A percentile compares a stretch with the other conserved stretches of the same genome.
These are phyloP conservation scores for Cladosporium sp. DNA, from an alignment of 2,329 filamentous ascomycete species.

Conservation along the genomic window DNA sequence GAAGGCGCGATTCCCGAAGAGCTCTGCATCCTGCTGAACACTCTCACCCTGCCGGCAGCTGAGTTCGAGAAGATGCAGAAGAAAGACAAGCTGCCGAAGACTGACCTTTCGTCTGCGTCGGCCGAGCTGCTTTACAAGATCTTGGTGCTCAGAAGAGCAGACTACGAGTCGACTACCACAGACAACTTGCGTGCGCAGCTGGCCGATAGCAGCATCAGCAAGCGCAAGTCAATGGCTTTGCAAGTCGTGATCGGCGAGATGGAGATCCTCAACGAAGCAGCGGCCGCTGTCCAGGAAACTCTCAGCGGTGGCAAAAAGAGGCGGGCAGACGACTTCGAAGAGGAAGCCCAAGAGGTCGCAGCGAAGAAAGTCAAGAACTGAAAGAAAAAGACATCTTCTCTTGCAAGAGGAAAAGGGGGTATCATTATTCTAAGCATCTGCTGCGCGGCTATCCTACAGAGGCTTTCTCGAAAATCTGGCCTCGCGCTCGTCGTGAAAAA, in stretches of 20 bases:
- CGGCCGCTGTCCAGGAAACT: constrained; percentile 15
- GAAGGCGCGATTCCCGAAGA: constrained; percentile 39
- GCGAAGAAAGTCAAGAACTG: constrained; percentile 17
- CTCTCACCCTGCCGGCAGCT: constrained; percentile 38
- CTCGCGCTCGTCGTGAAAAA: constrained; percentile 1
- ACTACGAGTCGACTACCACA: constrained; percentile 22
- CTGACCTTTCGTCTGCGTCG: constrained; percentile 29
- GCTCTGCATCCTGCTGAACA: constrained; percentile 41
- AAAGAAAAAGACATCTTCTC: too few species aligned
- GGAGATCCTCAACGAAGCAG: constrained; percentile 56
- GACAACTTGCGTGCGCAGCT: constrained; percentile 4
- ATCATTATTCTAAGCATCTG: constrained; percentile 23
- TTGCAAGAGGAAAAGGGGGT: constrained; percentile 11
- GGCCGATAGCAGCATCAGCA: background rate
- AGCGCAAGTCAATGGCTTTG: constrained; percentile 52
- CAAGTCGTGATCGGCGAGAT: constrained; percentile 70
- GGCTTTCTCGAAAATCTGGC: background rate
- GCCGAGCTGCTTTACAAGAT: constrained; percentile 39
- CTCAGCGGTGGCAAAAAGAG: constrained; percentile 23
- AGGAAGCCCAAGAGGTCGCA: constrained; percentile 27
- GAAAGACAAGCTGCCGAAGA: constrained; percentile 42
- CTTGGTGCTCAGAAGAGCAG: constrained; percentile 25
- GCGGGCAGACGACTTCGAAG: constrained; percentile 14
- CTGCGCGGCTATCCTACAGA: constrained; percentile 22
- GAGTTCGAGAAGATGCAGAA: constrained; percentile 40